Base-by-base conservation (phyloP, 257 asterid species). In the Jaltomata sinuosa region DNA sequence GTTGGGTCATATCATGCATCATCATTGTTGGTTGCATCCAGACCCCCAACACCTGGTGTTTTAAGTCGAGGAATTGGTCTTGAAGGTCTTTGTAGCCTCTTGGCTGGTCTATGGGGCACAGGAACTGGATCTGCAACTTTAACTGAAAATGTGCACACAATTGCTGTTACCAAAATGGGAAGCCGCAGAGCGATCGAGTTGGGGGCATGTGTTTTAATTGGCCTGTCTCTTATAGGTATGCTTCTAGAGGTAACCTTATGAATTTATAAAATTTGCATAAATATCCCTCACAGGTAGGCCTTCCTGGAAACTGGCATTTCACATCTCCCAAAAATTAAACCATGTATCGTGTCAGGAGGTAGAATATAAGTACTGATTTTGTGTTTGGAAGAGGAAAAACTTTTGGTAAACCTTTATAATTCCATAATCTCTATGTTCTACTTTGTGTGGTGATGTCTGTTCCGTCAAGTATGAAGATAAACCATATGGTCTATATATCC, bases 151-250 rank as follows among this genome's bases (percentile, higher is more conserved):
- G 98, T 97, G 82, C 99, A 97, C 90, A 95, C 99, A 59, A 93
- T 97, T 85, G 99, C 98, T 50, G 98, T 97, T n/a, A 97, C 98
- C 19, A 97, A 97, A 92, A 91, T 97, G 98, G 99, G 99, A 84
- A 97, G 99, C 85, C 98, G 99, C 11, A 87, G 93, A 90, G 98
- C 97, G 36, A 93, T 97, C 31, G 95, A 93, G 85, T 85, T 95
- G 89, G 99, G 99, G 69, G 99, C 97, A 25, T 87, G 92, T 80
- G 84, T 92, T 83, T 85, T 97, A 89, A 92, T 97, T 64, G 86
- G 87, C 83, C 92, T 97, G 57, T 97, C 99, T 36, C 94, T 94
- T 27, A 84, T 97, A 76, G 99, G 98, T 97, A 89, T 40, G 3
- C 78, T 86, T 45, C 72, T 55, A 59, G 22, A 38, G 61, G 5